Evolutionary conservation across 73 alveolate genomes (phyloP).

Genomic region (Stentor roeselii): DNA sequence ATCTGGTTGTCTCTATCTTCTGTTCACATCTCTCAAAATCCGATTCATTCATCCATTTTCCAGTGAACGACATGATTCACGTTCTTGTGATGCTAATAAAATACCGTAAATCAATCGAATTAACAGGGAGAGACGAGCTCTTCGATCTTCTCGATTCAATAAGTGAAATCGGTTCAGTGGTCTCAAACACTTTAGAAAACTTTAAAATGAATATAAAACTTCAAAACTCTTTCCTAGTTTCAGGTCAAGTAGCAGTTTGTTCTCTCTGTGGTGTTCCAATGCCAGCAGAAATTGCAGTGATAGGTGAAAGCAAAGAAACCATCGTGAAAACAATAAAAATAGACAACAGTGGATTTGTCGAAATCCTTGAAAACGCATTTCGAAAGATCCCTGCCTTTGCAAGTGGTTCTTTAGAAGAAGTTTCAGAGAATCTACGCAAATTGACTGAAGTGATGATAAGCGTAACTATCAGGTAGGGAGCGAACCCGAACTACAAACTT

Average conservation of each 20-base stretch:
- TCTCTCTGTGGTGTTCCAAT: background rate
- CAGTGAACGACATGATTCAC: background rate
- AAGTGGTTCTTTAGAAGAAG: background rate
- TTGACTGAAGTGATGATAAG: background rate
- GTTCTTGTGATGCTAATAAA: background rate
- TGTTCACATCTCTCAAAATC: background rate
- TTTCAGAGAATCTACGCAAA: background rate
- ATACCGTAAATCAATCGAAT: background rate
- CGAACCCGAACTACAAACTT: constrained; percentile 8
- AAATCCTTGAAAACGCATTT: background rate
- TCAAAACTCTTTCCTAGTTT: background rate
- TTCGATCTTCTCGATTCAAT: background rate
- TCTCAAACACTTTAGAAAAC: background rate
- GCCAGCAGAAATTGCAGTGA: background rate
- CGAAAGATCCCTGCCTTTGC: constrained; percentile 1
- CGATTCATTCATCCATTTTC: background rate
- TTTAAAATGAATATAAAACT: background rate
- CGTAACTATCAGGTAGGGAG: background rate
- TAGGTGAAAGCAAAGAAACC: background rate
- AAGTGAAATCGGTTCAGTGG: constrained; percentile 16
- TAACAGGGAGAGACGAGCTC: constrained; percentile 4
- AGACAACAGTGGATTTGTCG: background rate
- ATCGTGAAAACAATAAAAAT: background rate
- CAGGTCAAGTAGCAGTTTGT: background rate
- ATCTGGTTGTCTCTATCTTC: background rate